Evolutionary conservation across 2,329 filamentous ascomycete species (phyloP), one percentile per base, ranked within the genome.

Genomic region (Venturia nashicola): DNA sequence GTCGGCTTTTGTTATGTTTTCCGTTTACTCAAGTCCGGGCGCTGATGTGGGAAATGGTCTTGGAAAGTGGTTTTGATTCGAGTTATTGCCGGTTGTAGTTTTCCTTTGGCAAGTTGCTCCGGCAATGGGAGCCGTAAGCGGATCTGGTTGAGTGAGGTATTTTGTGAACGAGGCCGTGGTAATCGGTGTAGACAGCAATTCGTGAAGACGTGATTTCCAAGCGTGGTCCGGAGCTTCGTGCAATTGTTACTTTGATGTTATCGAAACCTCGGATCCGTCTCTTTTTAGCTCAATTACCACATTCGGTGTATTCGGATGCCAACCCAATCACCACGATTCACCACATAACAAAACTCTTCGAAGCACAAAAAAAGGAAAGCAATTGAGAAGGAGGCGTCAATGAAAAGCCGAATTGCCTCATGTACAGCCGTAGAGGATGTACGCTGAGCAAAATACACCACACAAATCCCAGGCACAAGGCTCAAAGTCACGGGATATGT

Each of bases 401-500:
- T 16, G 8, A 36, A 18, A 57, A 2, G 3, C 14, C 27, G 23
- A 34, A 18, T 2, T 57, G 5, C 11, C 23, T 8, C 9, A 0
- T 1, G 0, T 18, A 36, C 7, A 3, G n/a, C n/a, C 4, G 11
- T 5, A n/a, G 32, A 32, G 51, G 51, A 36, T 34, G 12, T 36
- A 57, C 32, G 14, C 16, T 18, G n/a, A 9, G n/a, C 51, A 57
- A 57, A 57, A 57, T 57, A 57, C 51, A 18, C 51, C 27, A 36
- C 9, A 36, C 27, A 2, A 20, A 36, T n/a, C 51, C 51, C 46
- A 51, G n/a, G 12, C 27, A 14, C 32, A 11, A 57, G 51, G 51
- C 51, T 57, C 27, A 57, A 46, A 27, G 51, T 57, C 51, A 57
- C 51, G 51, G 27, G 51, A n/a, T 34, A 57, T 57, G 51, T 57